These are phyloP conservation scores for Zostera marina DNA, from an alignment of 116 monocot genomes.

Conservation along the genomic window DNA sequence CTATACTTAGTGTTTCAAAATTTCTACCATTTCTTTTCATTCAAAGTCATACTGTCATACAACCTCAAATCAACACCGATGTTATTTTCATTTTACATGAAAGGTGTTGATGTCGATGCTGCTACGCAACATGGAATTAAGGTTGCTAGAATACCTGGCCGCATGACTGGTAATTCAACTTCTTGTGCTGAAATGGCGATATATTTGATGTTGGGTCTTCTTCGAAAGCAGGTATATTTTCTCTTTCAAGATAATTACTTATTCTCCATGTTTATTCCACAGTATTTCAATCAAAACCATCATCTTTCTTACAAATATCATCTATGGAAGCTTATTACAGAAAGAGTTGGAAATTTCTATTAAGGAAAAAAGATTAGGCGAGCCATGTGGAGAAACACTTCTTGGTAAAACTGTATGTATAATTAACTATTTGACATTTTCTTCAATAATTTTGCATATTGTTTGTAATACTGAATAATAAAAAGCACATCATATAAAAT, in stretches of 20 bases:
- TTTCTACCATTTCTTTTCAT: too few species aligned
- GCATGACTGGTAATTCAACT: slow-evolving; percentile 54
- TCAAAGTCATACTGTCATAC: too few species aligned
- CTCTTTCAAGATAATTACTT: neutral
- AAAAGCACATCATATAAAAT: too few species aligned
- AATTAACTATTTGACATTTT: neutral
- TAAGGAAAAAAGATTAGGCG: slow-evolving; percentile 47
- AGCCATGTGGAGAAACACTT: slow-evolving; percentile 69
- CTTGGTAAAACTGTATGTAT: slow-evolving; percentile 64
- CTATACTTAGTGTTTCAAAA: too few species aligned
- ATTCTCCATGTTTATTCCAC: neutral
- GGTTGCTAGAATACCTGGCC: slow-evolving; percentile 88
- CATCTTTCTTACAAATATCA: too few species aligned
- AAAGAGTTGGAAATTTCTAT: slow-evolving; percentile 74
- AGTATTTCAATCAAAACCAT: too few species aligned
- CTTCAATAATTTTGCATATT: too few species aligned
- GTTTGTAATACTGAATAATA: too few species aligned
- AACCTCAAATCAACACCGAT: too few species aligned
- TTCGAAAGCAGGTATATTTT: slow-evolving; percentile 59
- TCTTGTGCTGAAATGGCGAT: slow-evolving; percentile 97
- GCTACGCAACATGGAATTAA: slow-evolving; percentile 74
- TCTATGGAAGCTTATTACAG: slow-evolving; percentile 27
- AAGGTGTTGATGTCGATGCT: slow-evolving; percentile 83
- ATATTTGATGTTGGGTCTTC: slow-evolving; percentile 89
- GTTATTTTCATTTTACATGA: neutral